phyloP scores from a whole-genome alignment of 257 asterid species.

The Solanum raphanifolium region DNA sequence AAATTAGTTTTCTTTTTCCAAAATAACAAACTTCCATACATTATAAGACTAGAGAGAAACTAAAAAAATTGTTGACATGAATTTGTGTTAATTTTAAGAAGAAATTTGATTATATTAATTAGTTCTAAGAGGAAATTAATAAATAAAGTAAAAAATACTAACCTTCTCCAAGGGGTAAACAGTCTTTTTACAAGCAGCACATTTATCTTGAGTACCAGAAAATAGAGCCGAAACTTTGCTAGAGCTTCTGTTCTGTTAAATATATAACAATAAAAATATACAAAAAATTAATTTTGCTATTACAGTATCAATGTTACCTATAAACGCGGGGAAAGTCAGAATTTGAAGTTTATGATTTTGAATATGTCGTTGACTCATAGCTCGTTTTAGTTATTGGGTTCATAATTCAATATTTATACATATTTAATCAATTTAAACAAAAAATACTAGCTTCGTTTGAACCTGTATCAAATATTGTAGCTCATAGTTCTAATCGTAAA shows the following conservation, averaged over 20 bases:
- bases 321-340: background rate
- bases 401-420: background rate
- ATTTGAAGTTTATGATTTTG: background rate
- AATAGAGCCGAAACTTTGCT: conserved; percentile 42
- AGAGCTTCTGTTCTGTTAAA: conserved; percentile 30
- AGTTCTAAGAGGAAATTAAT: background rate
- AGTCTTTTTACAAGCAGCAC: conserved; percentile 43
- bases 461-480: background rate
- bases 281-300: background rate
- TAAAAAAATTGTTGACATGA: background rate
- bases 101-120: background rate
- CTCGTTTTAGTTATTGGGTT: rapidly evolving
- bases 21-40: background rate
- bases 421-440: background rate
- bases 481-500: background rate
- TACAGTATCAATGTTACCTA: background rate
- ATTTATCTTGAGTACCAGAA: conserved; percentile 65
- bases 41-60: background rate
- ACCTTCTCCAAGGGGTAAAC: conserved; percentile 71
- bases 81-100: background rate
- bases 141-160: background rate
- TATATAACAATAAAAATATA: background rate
- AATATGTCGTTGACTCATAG: background rate
- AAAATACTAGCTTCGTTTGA: background rate
- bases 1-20: background rate